Base-by-base conservation (phyloP, 306 rosid species). In the Cyamopsis tetragonoloba region DNA sequence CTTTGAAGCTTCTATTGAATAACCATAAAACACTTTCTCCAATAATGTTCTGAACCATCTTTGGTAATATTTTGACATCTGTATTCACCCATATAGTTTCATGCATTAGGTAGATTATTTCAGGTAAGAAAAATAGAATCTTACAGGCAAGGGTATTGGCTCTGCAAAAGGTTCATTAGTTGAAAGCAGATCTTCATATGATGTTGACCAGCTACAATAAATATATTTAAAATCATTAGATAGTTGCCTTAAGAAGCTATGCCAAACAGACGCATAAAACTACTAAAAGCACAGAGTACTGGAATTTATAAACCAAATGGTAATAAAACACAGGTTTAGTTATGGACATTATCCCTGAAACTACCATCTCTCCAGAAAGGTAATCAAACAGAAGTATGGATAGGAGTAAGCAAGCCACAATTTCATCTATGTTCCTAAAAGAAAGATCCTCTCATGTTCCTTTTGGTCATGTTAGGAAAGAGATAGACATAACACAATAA, bases 121-220 rank as follows among this genome's bases (percentile, higher is more conserved):
- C 91, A n/a, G 89, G 66, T 60, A 86, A 79, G 53, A 85, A 83
- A 61, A 89, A 82, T 23, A 84, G 84, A 62, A 28, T 62, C 77
- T 90, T 88, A 93, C 99, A 6, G 97, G 73, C 56, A 90, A 82
- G 35, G 99, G 91, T 51, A 93, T 90, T 41, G 88, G 88, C 83
- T 93, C 92, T 1, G 82, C 68, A 76, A 93, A 93, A 62, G 90
- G 88, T 30, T 90, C 97, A 31, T 79, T 57, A 4, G 85, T 83
- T 32, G 83, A 86, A 72, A 93, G 86, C 14, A 93, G 66, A 56
- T 93, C 99, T 59, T 90, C 97, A 65, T 93, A 93, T 15, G 95
- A 78, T 2, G 89, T 88, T n/a, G 99, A 83, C 99, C 99, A 93
- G 74, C 99, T 93, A 90, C 77, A 83, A 79, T n/a, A 78, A 60